Base-by-base conservation (phyloP, 2,329 filamentous ascomycete genomes). In the Didymella sp. region DNA sequence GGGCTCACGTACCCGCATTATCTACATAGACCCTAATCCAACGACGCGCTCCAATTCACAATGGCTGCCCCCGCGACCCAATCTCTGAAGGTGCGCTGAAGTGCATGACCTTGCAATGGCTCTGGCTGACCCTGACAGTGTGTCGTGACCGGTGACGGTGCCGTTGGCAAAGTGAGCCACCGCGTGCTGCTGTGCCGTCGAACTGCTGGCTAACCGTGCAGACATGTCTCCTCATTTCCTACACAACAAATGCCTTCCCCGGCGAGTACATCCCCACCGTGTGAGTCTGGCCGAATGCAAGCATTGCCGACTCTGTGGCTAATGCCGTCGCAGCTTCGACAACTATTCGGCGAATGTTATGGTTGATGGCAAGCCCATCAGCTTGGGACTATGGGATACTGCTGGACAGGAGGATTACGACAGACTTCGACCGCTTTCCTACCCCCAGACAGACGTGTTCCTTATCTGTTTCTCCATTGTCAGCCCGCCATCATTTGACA, bases 221-320 rank as follows among this genome's bases (percentile, higher is more conserved):
- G 94, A 99, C 95, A 84, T 99, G 95, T 84, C 88, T 99, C 59
- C 88, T 99, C 72, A 99, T 99, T 77, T 98, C 94, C 50, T 99
- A 99, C 82, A 98, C 95, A 63, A 99, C 95, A 63, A 99, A 98
- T 82, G 95, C 95, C 66, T 99, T 99, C 78, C 95, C 95, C n/a
- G 95, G 95, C 79, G 95, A 99, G 84, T 99, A 99, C 80, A 98
- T 99, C 71, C 95, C 95, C 67, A 99, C 95, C 71, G 95, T 99
- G 90, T 95, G 81, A 79, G 89, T 66, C 28, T 35, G 31, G 15
- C 52, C 21, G 41, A 45, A 24, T 30, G 40, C 11, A 33, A n/a
- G 4, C n/a, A 22, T 31, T 49, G 65, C 43, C 55, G 61, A 42
- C 54, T 21, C 52, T 24, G 7, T 41, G 50, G 64, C 71, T 75